Base-by-base conservation (phyloP, 2,329 filamentous ascomycete genomes). In the Apiospora kogelbergensis region DNA sequence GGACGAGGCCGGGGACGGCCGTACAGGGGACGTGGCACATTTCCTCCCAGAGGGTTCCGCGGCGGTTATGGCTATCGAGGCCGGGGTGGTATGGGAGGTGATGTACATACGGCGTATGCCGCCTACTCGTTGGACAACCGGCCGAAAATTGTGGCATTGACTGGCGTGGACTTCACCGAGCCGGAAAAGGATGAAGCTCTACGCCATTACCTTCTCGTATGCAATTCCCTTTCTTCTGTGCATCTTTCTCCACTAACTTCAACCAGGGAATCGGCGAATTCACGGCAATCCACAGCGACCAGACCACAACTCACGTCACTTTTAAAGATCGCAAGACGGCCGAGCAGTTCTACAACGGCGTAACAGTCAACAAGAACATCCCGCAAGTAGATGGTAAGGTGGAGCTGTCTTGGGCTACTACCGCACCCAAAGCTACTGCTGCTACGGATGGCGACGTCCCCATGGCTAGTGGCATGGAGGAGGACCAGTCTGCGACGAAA, bases 101-200 rank as follows among this genome's bases (percentile, higher is more conserved):
- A 79, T 57, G 77, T 78, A 37, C 79, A 80, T 9, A 84, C 85
- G 2, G 86, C 85, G 0, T 90, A 89, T 73, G 88, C 85, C 4
- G 84, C 86, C 41, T 91, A 90, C 73, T 90, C 91, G 22, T 84
- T 96, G 26, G 93, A 96, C 75, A 94, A 95, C 77, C 85, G 93
- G 60, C 90, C 93, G 0, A 91, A 88, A 77, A 90, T 86, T 71
- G 82, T 96, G 11, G 85, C 87, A 6, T 80, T 95, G 30, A 84
- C 84, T 9, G 91, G 89, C 3, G 85, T 89, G 13, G 89, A 90
- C 78, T 89, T 91, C 75, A 89, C 89, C 3, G 84, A 84, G 17
- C 76, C 86, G 1, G 86, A 86, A 40, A 88, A 88, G 74, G 90
- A 94, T 72, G 92, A 94, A 79, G 84, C 85, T 37, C 81, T 95